Evolutionary conservation across 1,284 basidiomycete species (phyloP).

Genomic region (Porphyrellus sp.): DNA sequence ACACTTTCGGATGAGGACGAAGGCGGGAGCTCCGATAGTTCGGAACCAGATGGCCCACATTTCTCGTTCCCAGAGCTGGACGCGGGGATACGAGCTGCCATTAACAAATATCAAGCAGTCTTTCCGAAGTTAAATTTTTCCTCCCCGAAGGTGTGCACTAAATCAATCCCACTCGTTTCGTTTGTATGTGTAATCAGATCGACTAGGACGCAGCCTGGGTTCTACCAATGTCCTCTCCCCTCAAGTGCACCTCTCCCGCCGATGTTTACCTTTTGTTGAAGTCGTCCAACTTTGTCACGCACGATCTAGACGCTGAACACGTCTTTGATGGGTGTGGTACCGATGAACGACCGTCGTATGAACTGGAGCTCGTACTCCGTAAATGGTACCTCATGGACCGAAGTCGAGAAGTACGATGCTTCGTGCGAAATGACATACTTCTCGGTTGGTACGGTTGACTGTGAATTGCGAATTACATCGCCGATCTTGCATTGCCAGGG

Average conservation of each 20-base stretch:
- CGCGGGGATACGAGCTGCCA: slow-evolving; percentile 62
- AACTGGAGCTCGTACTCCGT: slow-evolving; percentile 85
- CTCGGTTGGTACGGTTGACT: slow-evolving; percentile 52
- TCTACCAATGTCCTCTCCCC: slow-evolving; percentile 78
- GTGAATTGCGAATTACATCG: background rate
- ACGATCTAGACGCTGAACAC: slow-evolving; percentile 64
- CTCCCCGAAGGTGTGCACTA: slow-evolving; percentile 68
- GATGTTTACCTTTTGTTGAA: slow-evolving; percentile 94
- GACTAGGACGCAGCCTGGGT: slow-evolving; percentile 89
- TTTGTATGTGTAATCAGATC: background rate
- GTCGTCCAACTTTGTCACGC: slow-evolving; percentile 85
- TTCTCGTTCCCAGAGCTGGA: slow-evolving; percentile 81
- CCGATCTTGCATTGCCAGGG: slow-evolving; percentile 44
- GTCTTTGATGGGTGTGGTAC: slow-evolving; percentile 62
- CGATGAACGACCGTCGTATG: slow-evolving; percentile 40
- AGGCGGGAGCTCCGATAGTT: slow-evolving; percentile 38
- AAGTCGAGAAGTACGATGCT: slow-evolving; percentile 84
- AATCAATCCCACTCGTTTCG: background rate
- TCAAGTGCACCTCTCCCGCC: slow-evolving; percentile 83
- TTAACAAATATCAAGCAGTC: slow-evolving; percentile 74
- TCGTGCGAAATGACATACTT: slow-evolving; percentile 68
- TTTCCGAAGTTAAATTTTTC: slow-evolving; percentile 97
- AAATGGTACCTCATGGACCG: slow-evolving; percentile 89
- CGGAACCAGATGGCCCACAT: slow-evolving; percentile 39
- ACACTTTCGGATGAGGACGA: slow-evolving; percentile 52